Base-by-base conservation (phyloP, 2,329 filamentous ascomycete species). In the Simplicillium sp. region DNA sequence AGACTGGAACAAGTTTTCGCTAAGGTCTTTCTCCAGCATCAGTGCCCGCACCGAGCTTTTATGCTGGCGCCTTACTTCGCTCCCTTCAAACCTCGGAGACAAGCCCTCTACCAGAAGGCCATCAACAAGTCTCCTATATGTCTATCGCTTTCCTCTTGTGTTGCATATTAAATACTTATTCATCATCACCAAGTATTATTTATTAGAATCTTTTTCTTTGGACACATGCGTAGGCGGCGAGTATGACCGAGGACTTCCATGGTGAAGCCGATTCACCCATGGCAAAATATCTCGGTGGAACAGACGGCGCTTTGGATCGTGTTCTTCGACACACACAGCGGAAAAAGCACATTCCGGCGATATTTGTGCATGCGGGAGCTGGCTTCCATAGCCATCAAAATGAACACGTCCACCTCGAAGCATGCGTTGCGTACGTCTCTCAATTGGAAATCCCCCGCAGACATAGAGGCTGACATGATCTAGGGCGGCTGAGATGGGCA, bases 311-410 rank as follows among this genome's bases (percentile, higher is more conserved):
- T 28, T 47, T 64, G 14, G 66, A 70, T 44, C 64, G 58, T 29
- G 55, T 60, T 42, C 48, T 60, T 36, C 65, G 59, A 34, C 51
- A 59, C 16, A 53, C 49, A 6, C 61, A 62, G 13, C 59, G 50
- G 40, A 47, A 54, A 29, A 62, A 60, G 39, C 54, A 50, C 34
- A 46, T 79, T 9, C 79, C 79, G 43, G 88, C 87, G 44, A 90
- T 98, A 39, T 97, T 95, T 60, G 82, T 98, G 35, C 92, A 98
- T 61, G 92, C 90, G 31, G 92, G 92, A 29, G 92, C 92, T 13
- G 92, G 92, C 4, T 98, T 87, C 54, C 92, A 98, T 60, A 96
- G 88, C 56, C 69, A 77, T 17, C 77, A 84, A 45, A 97, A 97
- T 56, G 89, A 98, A 58, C 70, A 73, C 42, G 71, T 85, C 31